A percentile compares a stretch with the other conserved stretches of the same genome.
phyloP scores from a whole-genome alignment of 192 early-diverging fungal genomes.

The Entomortierella parvispora region DNA sequence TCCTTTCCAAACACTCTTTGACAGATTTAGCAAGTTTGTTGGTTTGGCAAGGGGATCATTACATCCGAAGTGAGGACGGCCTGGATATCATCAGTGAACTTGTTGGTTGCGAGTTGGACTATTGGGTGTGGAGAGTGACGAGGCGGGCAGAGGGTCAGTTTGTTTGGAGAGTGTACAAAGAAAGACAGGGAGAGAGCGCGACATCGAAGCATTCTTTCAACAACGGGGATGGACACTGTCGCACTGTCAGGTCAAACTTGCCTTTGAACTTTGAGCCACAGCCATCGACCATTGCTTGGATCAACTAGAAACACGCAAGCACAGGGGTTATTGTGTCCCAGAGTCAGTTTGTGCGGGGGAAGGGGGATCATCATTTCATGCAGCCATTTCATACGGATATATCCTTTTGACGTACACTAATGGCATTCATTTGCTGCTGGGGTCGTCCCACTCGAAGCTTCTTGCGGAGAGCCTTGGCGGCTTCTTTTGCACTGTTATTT shows the following conservation, averaged over 20 bases:
- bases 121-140: too few relatives aligned
- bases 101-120: constrained; percentile 47
- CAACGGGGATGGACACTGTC: too few relatives aligned
- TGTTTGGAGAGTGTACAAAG: too few relatives aligned
- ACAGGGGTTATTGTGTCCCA: background rate
- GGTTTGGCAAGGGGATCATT: background rate
- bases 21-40: background rate
- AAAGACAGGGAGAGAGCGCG: background rate
- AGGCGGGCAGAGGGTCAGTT: constrained; percentile 10
- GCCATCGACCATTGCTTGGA: constrained; percentile 50
- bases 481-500: constrained; percentile 27
- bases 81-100: constrained; percentile 50
- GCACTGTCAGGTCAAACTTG: constrained; percentile 1
- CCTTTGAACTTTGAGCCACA: constrained; percentile 53
- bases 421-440: constrained; percentile 44
- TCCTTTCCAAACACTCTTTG: too few relatives aligned
- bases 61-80: constrained; percentile 43
- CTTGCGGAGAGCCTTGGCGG: constrained; percentile 28
- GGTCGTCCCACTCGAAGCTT: constrained; percentile 25
- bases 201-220: too few relatives aligned
- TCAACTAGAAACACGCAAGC: constrained; percentile 22
- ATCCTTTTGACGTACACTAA: constrained; percentile 13
- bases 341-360: background rate
- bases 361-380: background rate
- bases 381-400: background rate